Evolutionary conservation across 306 rosid genomes (phyloP), one percentile per base, ranked within the genome.

Genomic region (Pterocarpus santalinus): DNA sequence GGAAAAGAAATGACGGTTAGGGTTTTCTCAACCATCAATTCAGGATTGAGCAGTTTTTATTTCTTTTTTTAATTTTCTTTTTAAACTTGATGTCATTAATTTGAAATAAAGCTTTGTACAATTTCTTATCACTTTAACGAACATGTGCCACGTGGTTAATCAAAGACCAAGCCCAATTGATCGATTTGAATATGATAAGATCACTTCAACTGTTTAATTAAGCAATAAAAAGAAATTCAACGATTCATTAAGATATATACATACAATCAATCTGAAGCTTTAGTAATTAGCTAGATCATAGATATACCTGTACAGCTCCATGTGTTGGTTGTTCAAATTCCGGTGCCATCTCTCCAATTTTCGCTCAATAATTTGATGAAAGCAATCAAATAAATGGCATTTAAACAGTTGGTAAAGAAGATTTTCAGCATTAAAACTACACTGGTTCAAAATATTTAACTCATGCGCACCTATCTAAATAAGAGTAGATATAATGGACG

Each of bases 351-450:
- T 28, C 51, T 67, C 53, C 66, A 78, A 74, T 16, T 65, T 79
- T 64, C 5, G 16, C 11, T 64, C 72, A 72, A 65, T 30, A 62
- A 36, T 64, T 75, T 34, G 44, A 49, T 69, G 58, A 68, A 69
- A 70, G 69, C 69, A 70, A 67, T 52, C 69, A 73, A 73, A 79
- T 80, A 73, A 84, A 73, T 71, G 35, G 67, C 89, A 83, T 83
- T 86, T 52, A 83, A 83, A 34, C 65, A 76, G 85, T 86, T 80
- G 87, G 80, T 86, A 81, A 61, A 81, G 78, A 66, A 34, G 61
- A 66, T 76, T 82, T 80, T 76, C 81, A 76, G 76, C 85, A 83
- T 86, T 83, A 69, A 86, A 80, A 76, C 63, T 22, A 62, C 72
- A 79, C 14, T 14, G 41, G 12, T 49, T 79, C 30, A 35, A 34